Evolutionary conservation across 306 rosid genomes (phyloP), one percentile per base, ranked within the genome.

Genomic region (Rosa rugosa): DNA sequence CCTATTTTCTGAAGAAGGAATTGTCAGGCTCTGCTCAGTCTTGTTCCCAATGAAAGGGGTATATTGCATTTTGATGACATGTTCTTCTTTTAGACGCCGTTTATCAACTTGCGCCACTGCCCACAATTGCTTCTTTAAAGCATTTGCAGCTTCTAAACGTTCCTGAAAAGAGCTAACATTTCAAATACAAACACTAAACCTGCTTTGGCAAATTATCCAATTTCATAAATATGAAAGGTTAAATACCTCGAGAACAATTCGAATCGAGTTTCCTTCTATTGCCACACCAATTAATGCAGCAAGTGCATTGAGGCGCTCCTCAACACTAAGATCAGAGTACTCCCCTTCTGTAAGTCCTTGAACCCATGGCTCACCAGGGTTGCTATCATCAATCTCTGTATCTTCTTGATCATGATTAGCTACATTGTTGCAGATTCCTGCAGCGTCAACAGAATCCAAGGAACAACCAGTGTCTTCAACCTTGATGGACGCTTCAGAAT

Each of bases 111-210:
- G 92, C 62, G 84, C 83, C 73, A 89, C 95, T 20, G 91, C 87
- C 97, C 88, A 90, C 85, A 92, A 85, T 80, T 89, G 93, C 86
- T 92, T 92, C 82, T 86, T 92, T 65, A 90, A 84, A 77, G 90
- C 81, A 86, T 87, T 90, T 83, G 93, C 97, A 11, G 95, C 93
- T 79, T 92, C 97, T 50, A 92, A 82, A 79, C 93, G 95, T 57
- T 89, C 97, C 97, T 92, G 93, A 82, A 83, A 83, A 71, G 74
- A 54, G 57, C 56, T 45, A 54, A 72, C 56, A 50, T 78, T 62
- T 81, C 22, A 66, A 50, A 53, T 45, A 72, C 57, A 73, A 75
- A 76, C 73, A 60, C 71, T 69, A 59, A 66, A 42, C 13, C 10
- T 36, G 46, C 40, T 49, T 64, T 11, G 41, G 12, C 49, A 75